These are phyloP conservation scores for Suillus variegatus DNA, from an alignment of 768 basidiomycete genomes.

Conservation along the genomic window DNA sequence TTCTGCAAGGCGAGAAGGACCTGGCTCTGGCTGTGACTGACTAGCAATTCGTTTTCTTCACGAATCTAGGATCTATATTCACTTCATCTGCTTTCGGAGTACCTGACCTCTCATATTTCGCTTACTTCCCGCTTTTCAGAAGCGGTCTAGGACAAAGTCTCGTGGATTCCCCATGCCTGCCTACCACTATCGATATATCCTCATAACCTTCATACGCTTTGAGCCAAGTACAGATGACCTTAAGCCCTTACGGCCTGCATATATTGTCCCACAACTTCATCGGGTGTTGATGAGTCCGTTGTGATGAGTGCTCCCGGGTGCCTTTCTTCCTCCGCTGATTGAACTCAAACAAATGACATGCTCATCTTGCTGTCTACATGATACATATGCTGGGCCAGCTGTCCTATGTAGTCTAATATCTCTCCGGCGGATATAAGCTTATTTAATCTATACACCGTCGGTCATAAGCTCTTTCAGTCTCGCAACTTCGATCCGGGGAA, in stretches of 20 bases:
- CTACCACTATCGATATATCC: no score
- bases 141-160: no score
- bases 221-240: neutral
- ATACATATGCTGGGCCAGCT: neutral
- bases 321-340: neutral
- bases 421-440: neutral
- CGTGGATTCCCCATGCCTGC: neutral
- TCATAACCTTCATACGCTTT: no score
- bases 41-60: neutral
- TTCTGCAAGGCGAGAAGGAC: no score
- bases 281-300: neutral
- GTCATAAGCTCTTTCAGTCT: conserved; percentile 17
- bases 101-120: no score
- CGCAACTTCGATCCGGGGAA: conserved; percentile 14
- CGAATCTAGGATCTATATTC: no score
- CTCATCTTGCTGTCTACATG: neutral
- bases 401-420: neutral
- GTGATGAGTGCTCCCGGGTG: neutral
- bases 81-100: no score
- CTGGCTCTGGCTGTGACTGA: no score
- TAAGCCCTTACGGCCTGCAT: neutral
- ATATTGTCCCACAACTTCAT: neutral
- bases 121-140: no score
- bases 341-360: neutral
- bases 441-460: neutral